Base-by-base conservation (phyloP, 768 basidiomycete species). In the Agrocybe pediades region DNA sequence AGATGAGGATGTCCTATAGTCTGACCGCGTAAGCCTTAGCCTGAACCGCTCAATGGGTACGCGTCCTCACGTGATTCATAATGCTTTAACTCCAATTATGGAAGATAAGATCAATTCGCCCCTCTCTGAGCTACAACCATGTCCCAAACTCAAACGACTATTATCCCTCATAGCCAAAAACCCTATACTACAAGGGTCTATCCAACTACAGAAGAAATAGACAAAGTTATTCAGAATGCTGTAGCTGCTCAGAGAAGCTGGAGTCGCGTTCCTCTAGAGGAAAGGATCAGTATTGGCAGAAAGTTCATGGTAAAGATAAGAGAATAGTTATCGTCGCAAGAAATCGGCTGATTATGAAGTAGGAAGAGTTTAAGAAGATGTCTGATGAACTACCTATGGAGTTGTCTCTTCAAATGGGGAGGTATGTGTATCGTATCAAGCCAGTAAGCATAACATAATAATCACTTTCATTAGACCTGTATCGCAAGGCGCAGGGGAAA, bases 371-470 rank as follows among this genome's bases (percentile, higher is more conserved):
- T 55, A 76, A 73, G 58, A 68, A 68, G 4, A 70, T 77, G 66
- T 62, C 67, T 7, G 82, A 88, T 16, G 82, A 89, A 25, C 80
- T 92, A 13, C 83, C 85, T 0, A 63, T 81, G 26, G 95, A 98
- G 61, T 74, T 98, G 48, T 86, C 93, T 0, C 60, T 86, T 48
- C 92, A 97, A 71, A 98, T 99, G 90, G 96, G 96, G 30, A 77
- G 94, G 92, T 92, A 55, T 59, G 84, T 69, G 24, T 40, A 36
- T 15, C 46, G 42, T 30, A 39, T 51, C 17, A 45, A 21, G 27
- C 30, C 3, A 6, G 24, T 26, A 42, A 16, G 15, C 27, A 41
- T 6, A 23, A n/a, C 27, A 41, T 6, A 23, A 11, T 25, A 41
- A 47, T 30, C 11, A 29, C 16, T 17, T 17, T 19, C 16, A 21